Conservation (phyloP, 352 stramenopile genomes). For the Aphanomyces cochlioides region DNA sequence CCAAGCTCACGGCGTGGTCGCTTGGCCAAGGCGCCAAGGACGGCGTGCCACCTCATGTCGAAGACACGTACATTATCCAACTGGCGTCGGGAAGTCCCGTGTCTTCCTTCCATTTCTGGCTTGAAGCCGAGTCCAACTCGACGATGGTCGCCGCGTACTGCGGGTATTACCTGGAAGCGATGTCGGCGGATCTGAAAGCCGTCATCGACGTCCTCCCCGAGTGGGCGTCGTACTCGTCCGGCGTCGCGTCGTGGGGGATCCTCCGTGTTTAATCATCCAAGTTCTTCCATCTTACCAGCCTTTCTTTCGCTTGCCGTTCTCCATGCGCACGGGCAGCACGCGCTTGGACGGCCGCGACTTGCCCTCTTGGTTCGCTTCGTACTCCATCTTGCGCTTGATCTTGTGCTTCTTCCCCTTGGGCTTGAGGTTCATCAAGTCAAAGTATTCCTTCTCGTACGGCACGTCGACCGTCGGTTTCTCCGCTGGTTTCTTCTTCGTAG, state of each 20-base stretch:
- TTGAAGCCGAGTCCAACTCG: conserved; percentile 50
- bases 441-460: conserved; percentile 25
- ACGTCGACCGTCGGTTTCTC: conserved; percentile 5
- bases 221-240: conserved; percentile 44
- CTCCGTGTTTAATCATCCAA: conserved; percentile 46
- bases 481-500: conserved; percentile 11
- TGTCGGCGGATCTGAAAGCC: conserved; percentile 47
- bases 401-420: conserved; percentile 28
- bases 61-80: conserved; percentile 73
- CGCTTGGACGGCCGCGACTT: conserved; percentile 27
- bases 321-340: conserved; percentile 20
- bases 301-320: conserved; percentile 26
- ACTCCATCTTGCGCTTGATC: conserved; percentile 23
- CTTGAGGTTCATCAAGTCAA: conserved; percentile 28
- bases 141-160: conserved; percentile 59
- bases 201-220: conserved; percentile 45
- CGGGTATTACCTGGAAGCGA: conserved; percentile 59
- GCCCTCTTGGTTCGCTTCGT: conserved; percentile 30
- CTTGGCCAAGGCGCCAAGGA: conserved; percentile 55
- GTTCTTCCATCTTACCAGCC: conserved; percentile 14
- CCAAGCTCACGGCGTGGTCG: conserved; percentile 66
- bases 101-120: conserved; percentile 70
- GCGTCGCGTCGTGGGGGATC: conserved; percentile 58
- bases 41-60: conserved; percentile 48
- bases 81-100: conserved; percentile 56